Percentiles rank a stretch among this genome's conserved stretches.
phyloP scores from a whole-genome alignment of 2,329 filamentous ascomycete genomes.

The Amphichorda felina region DNA sequence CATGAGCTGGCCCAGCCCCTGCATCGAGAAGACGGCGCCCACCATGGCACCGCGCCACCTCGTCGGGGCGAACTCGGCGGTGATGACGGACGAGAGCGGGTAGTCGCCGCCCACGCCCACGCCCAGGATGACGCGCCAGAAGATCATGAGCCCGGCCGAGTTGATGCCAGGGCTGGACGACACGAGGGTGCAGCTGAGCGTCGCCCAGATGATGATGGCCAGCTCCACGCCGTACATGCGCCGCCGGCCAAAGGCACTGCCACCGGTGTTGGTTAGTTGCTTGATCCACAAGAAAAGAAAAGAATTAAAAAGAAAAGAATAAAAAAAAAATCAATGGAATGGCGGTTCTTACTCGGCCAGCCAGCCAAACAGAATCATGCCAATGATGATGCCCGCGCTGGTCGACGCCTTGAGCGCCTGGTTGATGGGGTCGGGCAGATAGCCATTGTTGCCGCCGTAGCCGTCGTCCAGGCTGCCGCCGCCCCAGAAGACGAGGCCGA shows the following conservation, averaged over 20 bases:
- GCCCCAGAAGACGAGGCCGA: constrained; percentile 69
- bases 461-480: constrained; percentile 27
- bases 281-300: neutral
- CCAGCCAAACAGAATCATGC: constrained; percentile 67
- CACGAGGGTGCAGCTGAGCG: constrained; percentile 53
- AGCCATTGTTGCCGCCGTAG: constrained; percentile 39
- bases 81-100: constrained; percentile 69
- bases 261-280: neutral
- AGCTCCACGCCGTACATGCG: constrained; percentile 75
- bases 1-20: constrained; percentile 66
- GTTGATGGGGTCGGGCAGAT: constrained; percentile 51
- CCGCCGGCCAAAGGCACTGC: constrained; percentile 55
- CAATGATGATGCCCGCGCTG: constrained; percentile 66
- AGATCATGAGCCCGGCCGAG: constrained; percentile 50
- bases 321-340: neutral
- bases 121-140: constrained; percentile 70
- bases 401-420: constrained; percentile 75
- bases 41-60: constrained; percentile 77
- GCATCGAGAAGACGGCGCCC: constrained; percentile 75
- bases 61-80: constrained; percentile 74
- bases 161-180: constrained; percentile 49
- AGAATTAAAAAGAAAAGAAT: neutral
- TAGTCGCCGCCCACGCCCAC: constrained; percentile 76
- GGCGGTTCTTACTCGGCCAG: constrained; percentile 46
- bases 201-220: constrained; percentile 59